Percentiles rank a stretch among this genome's conserved stretches.
Conservation (phyloP, 2,329 filamentous ascomycete species). For the Madurella mycetomatis region DNA sequence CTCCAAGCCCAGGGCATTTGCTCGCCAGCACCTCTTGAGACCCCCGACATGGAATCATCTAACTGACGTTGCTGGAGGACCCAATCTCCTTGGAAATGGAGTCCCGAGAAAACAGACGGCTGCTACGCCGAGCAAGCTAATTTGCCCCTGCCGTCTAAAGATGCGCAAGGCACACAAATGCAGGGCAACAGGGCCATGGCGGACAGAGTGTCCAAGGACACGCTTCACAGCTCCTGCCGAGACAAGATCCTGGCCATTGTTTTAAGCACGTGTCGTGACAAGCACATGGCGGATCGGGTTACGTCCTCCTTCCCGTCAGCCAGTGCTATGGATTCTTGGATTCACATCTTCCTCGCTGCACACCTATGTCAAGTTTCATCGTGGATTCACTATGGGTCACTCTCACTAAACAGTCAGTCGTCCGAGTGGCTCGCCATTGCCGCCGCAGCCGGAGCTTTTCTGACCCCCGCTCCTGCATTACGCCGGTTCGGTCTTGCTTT, state of each 20-base stretch:
- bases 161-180: constrained; percentile 36
- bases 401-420: constrained; percentile 50
- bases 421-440: constrained; percentile 59
- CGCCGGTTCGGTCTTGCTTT: constrained; percentile 57
- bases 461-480: constrained; percentile 53
- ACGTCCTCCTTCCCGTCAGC: constrained; percentile 59
- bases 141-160: constrained; percentile 39
- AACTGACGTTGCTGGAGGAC: constrained; percentile 26
- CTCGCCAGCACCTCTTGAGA: no score
- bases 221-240: constrained; percentile 44
- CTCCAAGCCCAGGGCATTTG: no score
- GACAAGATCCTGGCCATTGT: constrained; percentile 63
- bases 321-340: constrained; percentile 55
- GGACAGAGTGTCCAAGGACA: constrained; percentile 40
- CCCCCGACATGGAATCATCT: no score
- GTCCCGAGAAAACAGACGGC: constrained; percentile 41
- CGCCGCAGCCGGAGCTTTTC: constrained; percentile 55
- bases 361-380: constrained; percentile 53
- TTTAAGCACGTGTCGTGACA: constrained; percentile 52
- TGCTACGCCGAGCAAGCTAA: constrained; percentile 43
- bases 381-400: constrained; percentile 59
- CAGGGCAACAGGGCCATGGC: constrained; percentile 36
- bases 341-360: constrained; percentile 56
- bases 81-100: constrained; percentile 49
- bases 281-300: constrained; percentile 46